These are phyloP conservation scores for Bipolaris bicolor DNA, from an alignment of 2,329 filamentous ascomycete species.

Conservation along the genomic window DNA sequence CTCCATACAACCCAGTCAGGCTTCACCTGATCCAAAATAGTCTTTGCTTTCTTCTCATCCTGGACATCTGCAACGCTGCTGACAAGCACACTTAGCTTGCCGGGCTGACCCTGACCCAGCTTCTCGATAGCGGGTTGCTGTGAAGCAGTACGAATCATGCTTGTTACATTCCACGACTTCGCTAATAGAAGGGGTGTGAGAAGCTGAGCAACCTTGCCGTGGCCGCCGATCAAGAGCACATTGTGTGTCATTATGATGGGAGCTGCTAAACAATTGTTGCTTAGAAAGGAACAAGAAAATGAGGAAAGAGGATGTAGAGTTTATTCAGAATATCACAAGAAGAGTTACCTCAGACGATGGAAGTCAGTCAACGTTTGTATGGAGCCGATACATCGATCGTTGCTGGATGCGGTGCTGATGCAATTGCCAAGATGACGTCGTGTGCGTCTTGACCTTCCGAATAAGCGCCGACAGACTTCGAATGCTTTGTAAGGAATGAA, in stretches of 20 bases:
- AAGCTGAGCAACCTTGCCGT: constrained; percentile 77
- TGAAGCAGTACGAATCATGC: constrained; percentile 74
- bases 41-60: constrained; percentile 65
- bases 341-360: neutral
- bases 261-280: neutral
- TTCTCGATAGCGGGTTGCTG: constrained; percentile 69
- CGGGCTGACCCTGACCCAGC: constrained; percentile 64
- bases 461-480: constrained; percentile 1
- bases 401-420: neutral
- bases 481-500: neutral
- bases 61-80: constrained; percentile 74
- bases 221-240: constrained; percentile 77
- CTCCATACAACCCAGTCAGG: constrained; percentile 73
- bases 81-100: constrained; percentile 72
- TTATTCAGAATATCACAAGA: too few species aligned
- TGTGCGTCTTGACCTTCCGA: constrained; percentile 10
- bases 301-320: neutral
- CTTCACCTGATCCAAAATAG: constrained; percentile 65
- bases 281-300: neutral
- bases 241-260: constrained; percentile 38
- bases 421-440: constrained; percentile 23
- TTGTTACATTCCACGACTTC: constrained; percentile 77
- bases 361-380: neutral
- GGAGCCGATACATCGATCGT: neutral
- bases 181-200: constrained; percentile 78